These are phyloP conservation scores for Eurotiales sp. DNA, from an alignment of 2,329 filamentous ascomycete species.

Conservation along the genomic window DNA sequence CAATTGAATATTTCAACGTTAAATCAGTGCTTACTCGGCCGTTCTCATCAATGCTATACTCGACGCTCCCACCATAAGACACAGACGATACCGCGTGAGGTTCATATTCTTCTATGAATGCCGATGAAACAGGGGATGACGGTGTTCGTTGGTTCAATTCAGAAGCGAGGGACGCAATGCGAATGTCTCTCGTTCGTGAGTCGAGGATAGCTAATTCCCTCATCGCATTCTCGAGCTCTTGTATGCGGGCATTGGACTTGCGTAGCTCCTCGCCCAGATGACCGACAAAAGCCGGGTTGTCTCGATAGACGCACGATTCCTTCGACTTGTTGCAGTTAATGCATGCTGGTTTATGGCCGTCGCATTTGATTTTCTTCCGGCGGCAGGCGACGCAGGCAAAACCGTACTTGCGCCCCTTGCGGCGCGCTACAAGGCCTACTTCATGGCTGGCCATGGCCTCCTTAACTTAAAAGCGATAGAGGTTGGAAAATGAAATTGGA, in stretches of 20 bases:
- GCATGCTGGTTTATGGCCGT: constrained; percentile 21
- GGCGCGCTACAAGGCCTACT: neutral
- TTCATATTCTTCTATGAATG: constrained; percentile 10
- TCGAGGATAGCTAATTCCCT: constrained; percentile 12
- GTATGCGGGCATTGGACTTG: constrained; percentile 14
- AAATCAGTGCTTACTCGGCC: constrained; percentile 10
- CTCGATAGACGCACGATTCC: constrained; percentile 16
- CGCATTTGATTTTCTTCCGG: constrained; percentile 23
- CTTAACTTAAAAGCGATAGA: neutral
- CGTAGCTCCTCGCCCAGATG: constrained; percentile 10
- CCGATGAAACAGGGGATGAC: constrained; percentile 8
- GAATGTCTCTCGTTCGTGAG: constrained; percentile 13
- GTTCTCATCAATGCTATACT: constrained; percentile 17
- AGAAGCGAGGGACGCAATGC: constrained; percentile 6
- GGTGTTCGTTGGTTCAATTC: constrained; percentile 1
- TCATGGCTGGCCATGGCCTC: neutral
- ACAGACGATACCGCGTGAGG: constrained; percentile 6
- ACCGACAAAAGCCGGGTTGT: constrained; percentile 10
- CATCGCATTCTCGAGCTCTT: constrained; percentile 10
- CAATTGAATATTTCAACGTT: neutral
- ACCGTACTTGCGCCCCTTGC: constrained; percentile 13
- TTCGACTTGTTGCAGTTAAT: constrained; percentile 20
- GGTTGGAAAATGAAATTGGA: no score
- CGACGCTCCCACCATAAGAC: constrained; percentile 9
- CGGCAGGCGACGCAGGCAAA: constrained; percentile 22